Conservation (phyloP, 805 yeast species). For the Ogataea populi-albae region DNA sequence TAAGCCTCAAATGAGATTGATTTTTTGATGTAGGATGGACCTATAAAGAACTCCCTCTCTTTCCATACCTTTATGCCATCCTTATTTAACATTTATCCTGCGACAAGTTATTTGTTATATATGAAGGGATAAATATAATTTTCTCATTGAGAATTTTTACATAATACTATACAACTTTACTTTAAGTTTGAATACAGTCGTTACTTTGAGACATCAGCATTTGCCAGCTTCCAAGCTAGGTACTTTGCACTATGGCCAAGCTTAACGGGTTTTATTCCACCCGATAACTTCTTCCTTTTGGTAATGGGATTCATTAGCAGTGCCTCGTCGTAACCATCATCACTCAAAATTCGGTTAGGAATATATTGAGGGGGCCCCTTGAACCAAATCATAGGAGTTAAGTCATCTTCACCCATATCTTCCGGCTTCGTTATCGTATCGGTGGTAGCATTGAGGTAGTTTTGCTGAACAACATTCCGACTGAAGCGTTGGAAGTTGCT, state of each 20-base stretch:
- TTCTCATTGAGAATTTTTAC: too few species aligned
- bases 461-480: conserved; percentile 18
- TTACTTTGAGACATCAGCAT: conserved; percentile 5
- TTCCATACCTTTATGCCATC: too few species aligned
- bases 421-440: conserved; percentile 21
- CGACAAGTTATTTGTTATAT: too few species aligned
- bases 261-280: conserved; percentile 34
- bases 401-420: conserved; percentile 14
- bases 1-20: too few species aligned
- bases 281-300: conserved; percentile 16
- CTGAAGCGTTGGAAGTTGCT: conserved; percentile 30
- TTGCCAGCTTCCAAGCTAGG: conserved; percentile 56
- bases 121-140: too few species aligned
- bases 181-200: too few species aligned
- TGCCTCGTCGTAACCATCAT: conserved; percentile 9
- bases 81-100: too few species aligned
- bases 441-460: conserved; percentile 16
- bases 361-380: conserved; percentile 60
- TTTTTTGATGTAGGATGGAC: too few species aligned
- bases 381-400: conserved; percentile 56
- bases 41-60: too few species aligned
- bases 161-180: too few species aligned
- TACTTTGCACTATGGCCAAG: conserved; percentile 75
- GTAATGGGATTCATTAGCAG: conserved; percentile 18
- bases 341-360: conserved; percentile 36